Percentiles rank a stretch among this genome's conserved stretches.
Conservation (phyloP, 306 rosid species). For the Nissolia schottii region DNA sequence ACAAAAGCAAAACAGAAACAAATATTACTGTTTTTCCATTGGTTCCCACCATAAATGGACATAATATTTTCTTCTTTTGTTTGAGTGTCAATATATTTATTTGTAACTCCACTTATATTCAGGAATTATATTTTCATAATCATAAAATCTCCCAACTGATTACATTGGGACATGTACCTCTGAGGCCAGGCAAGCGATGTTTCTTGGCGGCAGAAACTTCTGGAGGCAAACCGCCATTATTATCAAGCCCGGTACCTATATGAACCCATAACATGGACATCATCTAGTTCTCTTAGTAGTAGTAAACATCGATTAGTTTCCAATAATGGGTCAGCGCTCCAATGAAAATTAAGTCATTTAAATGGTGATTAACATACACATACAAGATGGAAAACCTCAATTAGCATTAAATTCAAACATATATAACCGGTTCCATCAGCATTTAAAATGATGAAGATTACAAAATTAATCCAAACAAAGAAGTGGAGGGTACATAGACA, state of each 20-base stretch:
- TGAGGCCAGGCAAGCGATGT: constrained; percentile 49
- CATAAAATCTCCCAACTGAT: neutral
- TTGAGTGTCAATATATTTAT: neutral
- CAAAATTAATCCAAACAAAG: neutral
- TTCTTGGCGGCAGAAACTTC: constrained; percentile 44
- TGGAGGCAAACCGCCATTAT: constrained; percentile 32
- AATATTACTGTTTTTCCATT: neutral
- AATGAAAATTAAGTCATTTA: neutral
- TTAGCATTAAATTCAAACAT: neutral
- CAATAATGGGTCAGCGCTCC: neutral
- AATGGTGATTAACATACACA: neutral
- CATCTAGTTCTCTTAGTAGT: too few relatives aligned
- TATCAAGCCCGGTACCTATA: constrained; percentile 46
- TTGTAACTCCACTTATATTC: neutral
- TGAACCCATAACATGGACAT: neutral
- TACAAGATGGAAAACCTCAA: neutral
- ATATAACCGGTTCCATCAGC: neutral
- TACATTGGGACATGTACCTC: constrained; percentile 33
- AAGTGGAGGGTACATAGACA: neutral
- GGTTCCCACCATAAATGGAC: neutral
- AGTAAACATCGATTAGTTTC: neutral
- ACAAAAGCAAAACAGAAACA: neutral
- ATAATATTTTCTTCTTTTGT: neutral
- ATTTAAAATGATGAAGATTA: neutral
- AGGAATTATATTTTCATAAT: neutral